Base-by-base conservation (phyloP, 2,329 filamentous ascomycete genomes). In the Macroventuria anomochaeta region DNA sequence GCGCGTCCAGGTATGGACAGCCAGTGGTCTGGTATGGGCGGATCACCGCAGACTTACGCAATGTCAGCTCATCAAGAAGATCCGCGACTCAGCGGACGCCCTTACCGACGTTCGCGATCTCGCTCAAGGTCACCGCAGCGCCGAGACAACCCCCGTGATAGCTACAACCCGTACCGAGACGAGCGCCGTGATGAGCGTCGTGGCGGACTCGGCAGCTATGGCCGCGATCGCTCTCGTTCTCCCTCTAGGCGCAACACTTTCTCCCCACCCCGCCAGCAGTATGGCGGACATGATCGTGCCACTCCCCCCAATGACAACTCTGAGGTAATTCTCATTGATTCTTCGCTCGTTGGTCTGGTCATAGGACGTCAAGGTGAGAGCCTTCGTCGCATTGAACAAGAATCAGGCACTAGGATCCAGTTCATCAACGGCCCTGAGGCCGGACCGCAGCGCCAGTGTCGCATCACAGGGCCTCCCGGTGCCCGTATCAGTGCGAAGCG, bases 351-450 rank as follows among this genome's bases (percentile, higher is more conserved):
- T 44, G 92, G 92, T 34, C 81, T 96, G 28, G 96, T 96, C 68
- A 96, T 96, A 70, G 92, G 92, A 46, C 86, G 92, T 55, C 89
- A 93, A 69, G 92, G 92, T 62, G 93, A 96, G 77, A 96, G 96
- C 65, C 79, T 96, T 36, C 83, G 91, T 62, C 87, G 90, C 53
- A 91, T 96, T 61, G 93, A 96, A 75, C 81, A 85, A 38, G 91
- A 96, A 65, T 91, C 88, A 40, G 86, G 86, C 47, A 93, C 91
- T 64, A 84, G 92, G 54, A 91, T 96, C 21, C 92, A 96, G 76
- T 96, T 96, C 71, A 82, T 96, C 55, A 89, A 91, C 28, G 85
- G 90, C 13, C 85, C 86, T 53, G 88, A 91, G 68, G 86, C 85
- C 38, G 89, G 89, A 17, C 83, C 87, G 13, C 88, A 87, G 66